A percentile compares a stretch with the other conserved stretches of the same genome.
phyloP scores from a whole-genome alignment of 306 rosid species.

The Sesbania bispinosa region DNA sequence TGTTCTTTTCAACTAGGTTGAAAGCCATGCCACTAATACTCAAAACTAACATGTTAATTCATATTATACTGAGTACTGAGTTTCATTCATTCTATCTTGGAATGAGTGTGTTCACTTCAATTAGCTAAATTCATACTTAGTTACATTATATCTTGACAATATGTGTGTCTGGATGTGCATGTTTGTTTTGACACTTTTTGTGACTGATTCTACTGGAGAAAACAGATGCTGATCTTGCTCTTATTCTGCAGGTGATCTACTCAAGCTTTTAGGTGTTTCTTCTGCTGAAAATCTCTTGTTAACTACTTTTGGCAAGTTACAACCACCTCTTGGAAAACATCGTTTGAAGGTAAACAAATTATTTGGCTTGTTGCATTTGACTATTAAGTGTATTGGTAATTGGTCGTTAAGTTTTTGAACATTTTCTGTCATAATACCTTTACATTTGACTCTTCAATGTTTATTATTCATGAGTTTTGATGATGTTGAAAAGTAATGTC shows the following conservation, averaged over 20 bases:
- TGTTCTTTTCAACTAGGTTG: not conserved
- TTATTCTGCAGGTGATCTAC: slow-evolving; percentile 70
- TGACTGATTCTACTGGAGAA: not conserved
- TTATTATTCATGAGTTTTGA: not conserved
- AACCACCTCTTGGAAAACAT: slow-evolving; percentile 97
- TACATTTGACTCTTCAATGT: too few species aligned
- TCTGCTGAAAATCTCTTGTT: slow-evolving; percentile 59
- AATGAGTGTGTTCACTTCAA: not conserved
- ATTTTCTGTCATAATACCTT: not conserved
- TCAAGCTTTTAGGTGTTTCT: slow-evolving; percentile 78
- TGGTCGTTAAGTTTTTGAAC: not conserved
- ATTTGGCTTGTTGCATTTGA: slow-evolving; percentile 4
- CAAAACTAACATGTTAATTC: not conserved
- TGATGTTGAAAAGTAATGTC: slow-evolving; percentile 4
- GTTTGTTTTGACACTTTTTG: slow-evolving; percentile 1
- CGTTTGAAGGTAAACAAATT: slow-evolving; percentile 75
- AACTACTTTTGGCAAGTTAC: slow-evolving; percentile 92
- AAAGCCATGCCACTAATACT: not conserved
- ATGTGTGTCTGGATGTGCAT: not conserved
- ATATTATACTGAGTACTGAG: not conserved
- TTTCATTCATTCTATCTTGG: not conserved
- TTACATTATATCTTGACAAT: not conserved
- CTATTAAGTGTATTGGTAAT: not conserved
- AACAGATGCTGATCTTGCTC: slow-evolving; percentile 8
- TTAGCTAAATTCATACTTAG: not conserved